A percentile compares a stretch with the other conserved stretches of the same genome.
These are phyloP conservation scores for Candolleomyces efflorescens DNA, from an alignment of 768 basidiomycete species.

Conservation along the genomic window DNA sequence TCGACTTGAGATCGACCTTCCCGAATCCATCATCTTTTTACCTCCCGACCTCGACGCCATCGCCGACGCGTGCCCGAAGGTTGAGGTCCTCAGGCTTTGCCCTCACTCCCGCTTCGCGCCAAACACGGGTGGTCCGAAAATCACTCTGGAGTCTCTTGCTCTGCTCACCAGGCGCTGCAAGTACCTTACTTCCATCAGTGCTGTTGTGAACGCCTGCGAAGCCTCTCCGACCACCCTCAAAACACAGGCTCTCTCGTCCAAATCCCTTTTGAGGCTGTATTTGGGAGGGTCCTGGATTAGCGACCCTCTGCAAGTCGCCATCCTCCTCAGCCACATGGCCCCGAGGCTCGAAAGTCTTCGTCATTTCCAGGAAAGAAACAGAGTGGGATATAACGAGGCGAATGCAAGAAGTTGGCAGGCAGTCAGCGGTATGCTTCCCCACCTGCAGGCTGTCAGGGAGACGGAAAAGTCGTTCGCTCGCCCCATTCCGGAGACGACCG, in stretches of 20 bases:
- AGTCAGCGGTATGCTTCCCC: constrained; percentile 66
- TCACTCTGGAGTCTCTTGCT: constrained; percentile 62
- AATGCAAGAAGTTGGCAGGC: constrained; percentile 69
- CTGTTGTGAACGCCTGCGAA: constrained; percentile 57
- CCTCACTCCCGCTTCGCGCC: constrained; percentile 63
- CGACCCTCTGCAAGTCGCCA: constrained; percentile 65
- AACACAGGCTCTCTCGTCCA: constrained; percentile 50
- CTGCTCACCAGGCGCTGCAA: constrained; percentile 54
- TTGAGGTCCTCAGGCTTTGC: constrained; percentile 67
- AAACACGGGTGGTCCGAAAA: constrained; percentile 44
- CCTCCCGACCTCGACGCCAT: constrained; percentile 56
- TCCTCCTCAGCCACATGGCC: constrained; percentile 75
- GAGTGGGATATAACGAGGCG: constrained; percentile 63
- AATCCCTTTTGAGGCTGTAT: constrained; percentile 65
- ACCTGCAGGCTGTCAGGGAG: constrained; percentile 61
- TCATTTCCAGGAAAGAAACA: constrained; percentile 76
- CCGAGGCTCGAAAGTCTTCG: constrained; percentile 65
- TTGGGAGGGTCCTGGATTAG: constrained; percentile 71
- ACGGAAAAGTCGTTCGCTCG: constrained; percentile 48
- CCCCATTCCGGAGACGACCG: constrained; percentile 28
- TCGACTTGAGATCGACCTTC: constrained; percentile 74
- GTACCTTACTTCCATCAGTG: constrained; percentile 59
- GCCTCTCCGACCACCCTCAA: constrained; percentile 42
- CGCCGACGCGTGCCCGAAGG: constrained; percentile 58
- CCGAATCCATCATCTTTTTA: constrained; percentile 67